Base-by-base conservation (phyloP, 2,329 filamentous ascomycete species). In the Fusarium miscanthi region DNA sequence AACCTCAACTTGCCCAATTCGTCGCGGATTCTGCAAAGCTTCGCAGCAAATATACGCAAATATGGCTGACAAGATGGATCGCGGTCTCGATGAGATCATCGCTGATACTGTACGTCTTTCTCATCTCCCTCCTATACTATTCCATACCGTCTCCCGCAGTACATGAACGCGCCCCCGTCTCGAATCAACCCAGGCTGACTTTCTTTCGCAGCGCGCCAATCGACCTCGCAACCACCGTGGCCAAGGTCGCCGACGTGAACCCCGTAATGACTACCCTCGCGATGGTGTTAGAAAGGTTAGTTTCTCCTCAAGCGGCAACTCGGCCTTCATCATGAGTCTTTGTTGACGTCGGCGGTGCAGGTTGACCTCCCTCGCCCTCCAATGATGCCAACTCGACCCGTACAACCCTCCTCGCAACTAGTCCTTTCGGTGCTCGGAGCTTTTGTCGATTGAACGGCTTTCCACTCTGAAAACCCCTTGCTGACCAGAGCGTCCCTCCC, bases 261-360 rank as follows among this genome's bases (percentile, higher is more conserved):
- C 83, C 40, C 82, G 82, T 61, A 80, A 80, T 43, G 82, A 85
- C 41, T 91, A 88, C 77, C 92, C 93, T 79, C 92, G 93, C 84
- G 93, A 96, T 84, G 93, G 93, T 84, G 89, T 95, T 81, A 95
- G 92, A 94, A 97, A 97, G 94, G 94, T 95, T 82, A 11, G 48
- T 62, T 46, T 58, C 23, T 37, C 23, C 54, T 13, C 41, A 49
- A 25, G 23, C 27, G 33, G n/a, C 43, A 49, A 23, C n/a, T 41
- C 46, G 33, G 52, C 35, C 48, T 31, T 59, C 37, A 59, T 45
- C 19, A 30, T 41, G 53, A 53, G 69, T 58, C 67, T 67, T 60
- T 69, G 49, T 72, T 78, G 58, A 79, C 70, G 38, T 56, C 46
- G 21, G 27, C 42, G 46, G 63, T 64, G 27, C 65, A 82, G 81